Evolutionary conservation across 2,329 filamentous ascomycete genomes (phyloP), one percentile per base, ranked within the genome.

Genomic region (Fusarium protoensiforme): DNA sequence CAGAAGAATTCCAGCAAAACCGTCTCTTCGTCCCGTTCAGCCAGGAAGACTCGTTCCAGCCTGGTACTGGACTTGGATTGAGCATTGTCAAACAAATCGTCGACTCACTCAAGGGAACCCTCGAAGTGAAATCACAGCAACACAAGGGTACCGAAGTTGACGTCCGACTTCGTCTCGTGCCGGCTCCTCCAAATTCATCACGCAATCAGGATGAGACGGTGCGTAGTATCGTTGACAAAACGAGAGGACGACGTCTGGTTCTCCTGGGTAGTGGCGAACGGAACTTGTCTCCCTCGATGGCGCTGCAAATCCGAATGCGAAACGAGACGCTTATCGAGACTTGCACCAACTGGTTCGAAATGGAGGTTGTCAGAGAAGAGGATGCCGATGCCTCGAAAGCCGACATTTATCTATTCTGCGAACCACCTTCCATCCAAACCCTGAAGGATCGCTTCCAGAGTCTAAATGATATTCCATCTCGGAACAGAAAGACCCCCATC

Each of bases 61-160:
- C 87, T 7, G 91, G 91, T 1, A 89, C 89, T 1, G 91, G 91
- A 0, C 81, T 93, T 0, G 91, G 91, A 0, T 80, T 93, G 41
- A 90, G 88, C 18, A 91, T 93, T 14, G 91, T 93, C 27, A 86
- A 86, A 41, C 84, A 85, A 61, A 89, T 93, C 38, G 87, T 92
- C 18, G 86, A 88, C 54, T 87, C 89, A 29, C 81, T 93, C 1
- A 85, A 87, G 31, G 91, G 91, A 0, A 85, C 83, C 8, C 89
- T 93, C 48, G 85, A 88, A 10, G 85, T 93, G 36, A 84, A 84
- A 35, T 90, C 85, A 58, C 84, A 88, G 61, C 81, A 84, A 11
- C 85, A 85, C 2, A 83, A 85, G 39, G 90, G 90, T 2, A 92
- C 90, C 0, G 85, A 87, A 24, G 85, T 90, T 3, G 84, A 83